Evolutionary conservation across 805 yeast species (phyloP), one percentile per base, ranked within the genome.

Genomic region (Starmerella powellii): DNA sequence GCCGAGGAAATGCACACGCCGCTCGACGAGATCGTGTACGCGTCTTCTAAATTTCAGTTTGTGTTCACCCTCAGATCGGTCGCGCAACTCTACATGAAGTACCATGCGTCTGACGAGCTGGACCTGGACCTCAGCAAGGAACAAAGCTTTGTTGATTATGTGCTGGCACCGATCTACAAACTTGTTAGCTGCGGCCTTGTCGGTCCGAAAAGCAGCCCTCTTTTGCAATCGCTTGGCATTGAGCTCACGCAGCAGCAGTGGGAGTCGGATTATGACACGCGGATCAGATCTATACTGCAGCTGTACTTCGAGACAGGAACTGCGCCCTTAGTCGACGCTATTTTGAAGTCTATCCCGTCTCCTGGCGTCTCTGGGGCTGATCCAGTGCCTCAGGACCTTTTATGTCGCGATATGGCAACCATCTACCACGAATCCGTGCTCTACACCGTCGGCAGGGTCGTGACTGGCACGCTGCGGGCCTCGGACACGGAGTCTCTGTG

Each of bases 151-250:
- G 69, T 71, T 5, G 64, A 68, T 34, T 80, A 85, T 51, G 68
- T 91, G 6, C 61, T 86, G 8, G 75, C 74, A 20, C 98, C 97
- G 2, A 54, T 88, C 11, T 88, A 86, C 63, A 87, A 88, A 56
- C 56, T 87, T 8, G 62, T 78, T 29, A 67, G 84, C 0, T 68
- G 73, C 38, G 66, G 81, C 0, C 55, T 88, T 10, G 67, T 84
- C 0, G 65, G 72, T 2, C 57, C 61, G 4, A 62, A 63, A 0
- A 56, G 84, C 15, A 56, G 68, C 8, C 42, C 45, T 2, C 57
- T 72, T 18, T 58, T 84, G n/a, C 63, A 66, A 53, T 53, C 64
- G 1, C 62, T 73, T 24, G 76, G 78, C 42, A 41, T 47, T 10
- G 6, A 13, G 12, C 31, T 47, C 8, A 17, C 24, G 4, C 6